Evolutionary conservation across 208 protist species (phyloP), one percentile per base, ranked within the genome.

Genomic region (Spongospora subterranea): DNA sequence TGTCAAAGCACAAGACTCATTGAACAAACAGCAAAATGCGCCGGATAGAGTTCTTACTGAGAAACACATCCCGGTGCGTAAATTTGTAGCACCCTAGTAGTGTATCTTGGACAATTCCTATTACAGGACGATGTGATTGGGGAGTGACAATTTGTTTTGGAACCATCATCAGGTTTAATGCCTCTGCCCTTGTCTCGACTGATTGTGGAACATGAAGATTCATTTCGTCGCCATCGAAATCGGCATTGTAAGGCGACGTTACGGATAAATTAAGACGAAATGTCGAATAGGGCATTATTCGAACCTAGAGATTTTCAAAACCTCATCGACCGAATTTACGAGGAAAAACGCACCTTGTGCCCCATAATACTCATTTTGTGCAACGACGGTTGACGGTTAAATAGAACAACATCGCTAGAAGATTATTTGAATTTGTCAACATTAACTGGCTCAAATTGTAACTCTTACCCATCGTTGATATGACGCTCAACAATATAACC

Each of bases 351-450:
- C 53, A 96, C 93, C n/a, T 93, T 32, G 91, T 98, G 98, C 45
- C 98, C 98, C 99, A 99, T 99, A 96, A 99, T 99, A 95, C 96
- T 98, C 99, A 99, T 99, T 90, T 99, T 99, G 95, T 99, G 99
- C 41, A 99, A 96, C 24, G 99, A 99, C 0, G 99, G 99, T 95
- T 99, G 99, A 38, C 99, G 96, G 94, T 99, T 99, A 95, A 99
- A 99, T 53, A 99, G 95, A 13, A 99, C 97, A 11, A 98, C 95
- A 94, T 99, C 99, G 66, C 98, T 98, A n/a, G n/a, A n/a, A 93
- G 99, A 97, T 41, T 97, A 95, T 38, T 99, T 93, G 94, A 99
- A 98, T 92, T 29, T 29, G 50, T 60, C 50, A 60, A 24, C 24
- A 29, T 29, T 60, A 6, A 60, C 24, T 60, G 50, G 24, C 6